These are phyloP conservation scores for Aspergillus sp. DNA, from an alignment of 2,329 filamentous ascomycete genomes.

Conservation along the genomic window DNA sequence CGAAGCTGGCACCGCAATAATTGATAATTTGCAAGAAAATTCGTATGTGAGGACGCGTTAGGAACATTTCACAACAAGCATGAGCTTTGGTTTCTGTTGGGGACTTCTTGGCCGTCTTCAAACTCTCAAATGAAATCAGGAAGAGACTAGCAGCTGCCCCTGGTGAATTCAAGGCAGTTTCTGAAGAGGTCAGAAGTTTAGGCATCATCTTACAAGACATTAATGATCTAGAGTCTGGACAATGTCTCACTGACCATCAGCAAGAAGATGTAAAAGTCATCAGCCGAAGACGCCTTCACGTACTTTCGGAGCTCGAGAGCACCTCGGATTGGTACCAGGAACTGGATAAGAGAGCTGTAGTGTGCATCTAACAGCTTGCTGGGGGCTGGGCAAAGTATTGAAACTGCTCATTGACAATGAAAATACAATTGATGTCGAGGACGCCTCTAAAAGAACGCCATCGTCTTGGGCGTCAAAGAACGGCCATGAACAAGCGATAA, in stretches of 20 bases:
- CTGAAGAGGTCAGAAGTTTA: not conserved
- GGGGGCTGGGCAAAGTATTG: not conserved
- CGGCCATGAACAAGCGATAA: not conserved
- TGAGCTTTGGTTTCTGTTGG: slow-evolving; percentile 4
- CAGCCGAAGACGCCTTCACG: not conserved
- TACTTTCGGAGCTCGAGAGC: not conserved
- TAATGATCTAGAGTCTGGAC: not conserved
- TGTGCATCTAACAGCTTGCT: not conserved
- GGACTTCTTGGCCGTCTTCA: slow-evolving; percentile 1
- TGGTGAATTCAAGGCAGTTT: not conserved
- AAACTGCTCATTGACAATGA: not conserved
- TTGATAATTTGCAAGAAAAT: too few relatives aligned
- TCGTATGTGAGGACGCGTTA: too few relatives aligned
- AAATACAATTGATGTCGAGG: not conserved
- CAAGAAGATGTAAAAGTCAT: not conserved
- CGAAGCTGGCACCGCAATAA: too few relatives aligned
- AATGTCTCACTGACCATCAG: not conserved
- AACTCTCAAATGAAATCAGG: not conserved
- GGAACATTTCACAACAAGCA: not conserved
- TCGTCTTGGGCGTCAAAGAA: not conserved
- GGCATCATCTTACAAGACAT: not conserved
- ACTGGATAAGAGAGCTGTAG: not conserved
- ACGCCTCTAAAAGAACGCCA: not conserved
- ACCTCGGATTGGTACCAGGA: not conserved
- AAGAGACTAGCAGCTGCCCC: slow-evolving; percentile 1